Base-by-base conservation (phyloP, 805 yeast genomes). In the Danielia reshetovae region DNA sequence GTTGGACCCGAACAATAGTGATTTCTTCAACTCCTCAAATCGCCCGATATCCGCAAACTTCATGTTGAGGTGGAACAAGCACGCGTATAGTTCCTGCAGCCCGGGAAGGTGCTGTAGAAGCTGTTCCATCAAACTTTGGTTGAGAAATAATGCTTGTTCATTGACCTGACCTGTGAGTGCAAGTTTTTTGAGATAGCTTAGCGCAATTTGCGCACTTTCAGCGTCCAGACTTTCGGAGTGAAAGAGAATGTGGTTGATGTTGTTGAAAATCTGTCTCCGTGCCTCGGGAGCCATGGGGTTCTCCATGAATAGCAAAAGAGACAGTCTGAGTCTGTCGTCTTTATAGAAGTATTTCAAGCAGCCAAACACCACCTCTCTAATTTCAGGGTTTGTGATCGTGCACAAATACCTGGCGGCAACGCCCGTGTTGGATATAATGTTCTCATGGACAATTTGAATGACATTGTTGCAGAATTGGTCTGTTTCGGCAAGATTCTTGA, bases 11-110 rank as follows among this genome's bases (percentile, higher is more conserved):
- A 35, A 38, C 15, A 48, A 34, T 14, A 66, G 50, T 6, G 45
- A 38, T 15, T 42, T 36, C 28, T 57, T 59, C 21, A 66, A 27
- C 1, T 27, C 18, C 13, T 48, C 35, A 24, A 54, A 35, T 4
- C 36, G 32, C 7, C 32, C 23, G 2, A 36, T 15, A n/a, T 46
- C 35, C n/a, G 39, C 36, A 7, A 67, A 51, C 31, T 55, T 59
- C 25, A 65, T 49, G 38, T 66, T 66, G 11, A 62, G 27, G 25
- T 55, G 50, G 21, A 66, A 50, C 28, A 63, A 36, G 17, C 46
- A 60, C 31, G 57, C 50, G 42, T 49, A 66, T 15, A 65, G 42
- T 14, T 54, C 54, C 9, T 35, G 38, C 2, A 22, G 27, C 11
- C 13, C 21, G 3, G 44, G 34, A 4, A 31, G 15, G 13, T 30